A percentile compares a stretch with the other conserved stretches of the same genome.
Conservation (phyloP, 2,329 filamentous ascomycete species). For the Botryotinia narcissicola region DNA sequence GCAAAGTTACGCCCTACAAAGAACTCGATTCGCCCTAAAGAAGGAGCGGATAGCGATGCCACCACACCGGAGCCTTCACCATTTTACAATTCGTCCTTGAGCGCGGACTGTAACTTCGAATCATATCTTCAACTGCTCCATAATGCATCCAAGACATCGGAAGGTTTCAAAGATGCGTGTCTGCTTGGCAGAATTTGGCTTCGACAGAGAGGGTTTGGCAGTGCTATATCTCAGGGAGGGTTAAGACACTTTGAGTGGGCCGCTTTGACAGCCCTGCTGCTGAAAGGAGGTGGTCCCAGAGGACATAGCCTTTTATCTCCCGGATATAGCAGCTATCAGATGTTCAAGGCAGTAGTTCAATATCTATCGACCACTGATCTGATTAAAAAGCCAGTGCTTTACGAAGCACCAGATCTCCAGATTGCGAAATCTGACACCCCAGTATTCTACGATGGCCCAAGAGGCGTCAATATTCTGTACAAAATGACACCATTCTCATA, state of each 20-base stretch:
- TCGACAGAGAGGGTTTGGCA: conserved; percentile 76
- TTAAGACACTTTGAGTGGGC: conserved; percentile 95
- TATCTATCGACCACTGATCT: conserved; percentile 76
- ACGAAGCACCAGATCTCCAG: conserved; percentile 46
- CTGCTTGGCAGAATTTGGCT: conserved; percentile 87
- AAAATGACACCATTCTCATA: conserved; percentile 92
- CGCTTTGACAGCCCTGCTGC: conserved; percentile 71
- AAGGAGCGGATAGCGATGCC: conserved; percentile 45
- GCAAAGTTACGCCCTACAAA: conserved; percentile 68
- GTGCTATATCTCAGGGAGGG: conserved; percentile 69
- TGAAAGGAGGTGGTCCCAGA: conserved; percentile 73
- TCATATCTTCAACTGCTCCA: conserved; percentile 75
- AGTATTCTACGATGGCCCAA: conserved; percentile 72
- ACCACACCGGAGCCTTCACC: conserved; percentile 56
- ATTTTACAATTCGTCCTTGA: conserved; percentile 85
- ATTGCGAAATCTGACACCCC: conserved; percentile 53
- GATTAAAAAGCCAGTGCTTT: conserved; percentile 59
- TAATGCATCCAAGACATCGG: conserved; percentile 57
- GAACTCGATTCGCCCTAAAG: conserved; percentile 64
- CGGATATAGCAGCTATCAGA: conserved; percentile 84
- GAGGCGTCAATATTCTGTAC: conserved; percentile 78
- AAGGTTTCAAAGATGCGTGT: conserved; percentile 73
- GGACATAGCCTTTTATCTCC: conserved; percentile 70
- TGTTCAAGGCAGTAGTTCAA: conserved; percentile 93
- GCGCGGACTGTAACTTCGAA: conserved; percentile 71